Conservation (phyloP, 1,284 basidiomycete species). For the Cryptococcus sp. region DNA sequence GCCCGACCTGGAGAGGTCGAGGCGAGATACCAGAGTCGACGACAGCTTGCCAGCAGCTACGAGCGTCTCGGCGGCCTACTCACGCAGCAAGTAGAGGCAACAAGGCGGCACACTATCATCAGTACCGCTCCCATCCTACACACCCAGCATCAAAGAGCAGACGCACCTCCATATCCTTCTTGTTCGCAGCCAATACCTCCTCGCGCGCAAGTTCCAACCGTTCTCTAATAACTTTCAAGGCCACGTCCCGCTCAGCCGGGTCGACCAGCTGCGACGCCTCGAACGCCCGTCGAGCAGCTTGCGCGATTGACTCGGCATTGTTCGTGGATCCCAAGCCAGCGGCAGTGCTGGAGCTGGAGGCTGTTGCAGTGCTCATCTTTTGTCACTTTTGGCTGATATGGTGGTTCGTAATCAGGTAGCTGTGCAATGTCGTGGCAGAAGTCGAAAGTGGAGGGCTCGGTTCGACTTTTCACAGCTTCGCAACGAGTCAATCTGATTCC, state of each 20-base stretch:
- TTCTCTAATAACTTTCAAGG: slow-evolving; percentile 68
- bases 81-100: slow-evolving; percentile 1
- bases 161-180: slow-evolving; percentile 71
- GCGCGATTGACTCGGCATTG: slow-evolving; percentile 63
- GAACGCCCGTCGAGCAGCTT: slow-evolving; percentile 76
- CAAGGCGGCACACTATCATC: neutral
- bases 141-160: neutral
- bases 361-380: too few relatives aligned
- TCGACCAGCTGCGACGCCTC: slow-evolving; percentile 79
- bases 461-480: too few relatives aligned
- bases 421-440: too few relatives aligned
- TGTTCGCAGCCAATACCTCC: slow-evolving; percentile 76
- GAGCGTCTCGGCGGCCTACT: slow-evolving; percentile 71
- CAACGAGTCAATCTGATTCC: too few relatives aligned
- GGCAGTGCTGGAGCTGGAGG: slow-evolving; percentile 2
- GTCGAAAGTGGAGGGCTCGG: too few relatives aligned
- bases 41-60: slow-evolving; percentile 83
- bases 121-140: neutral
- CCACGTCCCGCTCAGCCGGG: slow-evolving; percentile 66
- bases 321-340: slow-evolving; percentile 20
- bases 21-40: slow-evolving; percentile 73
- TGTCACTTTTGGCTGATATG: too few relatives aligned
- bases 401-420: too few relatives aligned
- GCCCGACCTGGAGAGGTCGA: slow-evolving; percentile 79
- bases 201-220: slow-evolving; percentile 66